Percentiles rank a stretch among this genome's conserved stretches.
Conservation (phyloP, 257 asterid genomes). For the Solanum pennellii region DNA sequence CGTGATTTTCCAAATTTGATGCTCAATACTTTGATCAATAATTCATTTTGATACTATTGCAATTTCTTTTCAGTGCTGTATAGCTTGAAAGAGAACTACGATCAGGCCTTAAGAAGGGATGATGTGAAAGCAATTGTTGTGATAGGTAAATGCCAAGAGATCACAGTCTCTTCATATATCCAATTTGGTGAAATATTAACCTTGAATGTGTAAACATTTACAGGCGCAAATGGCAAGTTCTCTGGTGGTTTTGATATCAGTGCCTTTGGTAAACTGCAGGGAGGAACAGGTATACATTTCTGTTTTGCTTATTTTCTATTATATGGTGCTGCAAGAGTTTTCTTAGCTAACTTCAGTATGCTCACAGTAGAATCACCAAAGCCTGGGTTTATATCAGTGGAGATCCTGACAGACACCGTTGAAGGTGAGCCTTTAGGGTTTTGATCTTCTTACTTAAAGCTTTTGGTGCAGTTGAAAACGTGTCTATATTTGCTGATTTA, state of each 20-base stretch:
- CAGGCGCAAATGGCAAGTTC: slow-evolving; percentile 90
- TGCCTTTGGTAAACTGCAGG: slow-evolving; percentile 72
- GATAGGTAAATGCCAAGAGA: slow-evolving; percentile 39
- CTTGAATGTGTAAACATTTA: slow-evolving; percentile 3
- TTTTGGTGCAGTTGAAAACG: neutral
- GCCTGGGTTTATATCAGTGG: slow-evolving; percentile 81
- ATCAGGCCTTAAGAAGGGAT: slow-evolving; percentile 64
- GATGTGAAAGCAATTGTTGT: slow-evolving; percentile 90
- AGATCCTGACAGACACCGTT: slow-evolving; percentile 69
- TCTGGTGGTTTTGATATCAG: slow-evolving; percentile 95
- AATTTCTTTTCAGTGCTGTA: slow-evolving; percentile 40
- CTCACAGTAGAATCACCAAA: slow-evolving; percentile 64
- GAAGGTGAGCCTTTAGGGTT: slow-evolving; percentile 40
- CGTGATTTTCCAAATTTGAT: neutral
- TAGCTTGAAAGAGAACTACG: slow-evolving; percentile 86
- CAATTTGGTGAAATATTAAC: neutral
- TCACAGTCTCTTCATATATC: neutral
- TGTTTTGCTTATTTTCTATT: neutral
- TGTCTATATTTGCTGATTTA: neutral
- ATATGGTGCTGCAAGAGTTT: neutral
- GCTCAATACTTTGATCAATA: neutral
- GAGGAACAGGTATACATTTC: slow-evolving; percentile 44
- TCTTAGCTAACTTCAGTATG: neutral
- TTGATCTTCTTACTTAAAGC: neutral
- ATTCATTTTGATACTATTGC: neutral